phyloP scores from a whole-genome alignment of 352 stramenopile species.

The Phytophthora pisi region DNA sequence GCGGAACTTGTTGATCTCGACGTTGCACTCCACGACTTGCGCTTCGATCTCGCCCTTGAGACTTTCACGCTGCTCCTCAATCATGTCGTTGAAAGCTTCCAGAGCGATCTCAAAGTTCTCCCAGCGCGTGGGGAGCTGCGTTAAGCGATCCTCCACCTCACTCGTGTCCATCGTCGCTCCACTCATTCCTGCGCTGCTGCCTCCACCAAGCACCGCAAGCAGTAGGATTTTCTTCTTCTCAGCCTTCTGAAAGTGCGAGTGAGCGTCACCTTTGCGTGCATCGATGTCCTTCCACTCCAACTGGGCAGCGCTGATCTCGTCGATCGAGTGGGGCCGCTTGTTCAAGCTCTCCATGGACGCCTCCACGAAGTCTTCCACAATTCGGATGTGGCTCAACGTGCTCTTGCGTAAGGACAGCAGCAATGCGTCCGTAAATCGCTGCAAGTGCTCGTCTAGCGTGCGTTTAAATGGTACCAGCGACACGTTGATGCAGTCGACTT shows the following conservation, averaged over 20 bases:
- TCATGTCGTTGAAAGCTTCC: slow-evolving; percentile 96
- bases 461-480: slow-evolving; percentile 91
- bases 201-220: slow-evolving; percentile 45
- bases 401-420: slow-evolving; percentile 86
- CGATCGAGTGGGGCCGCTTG: slow-evolving; percentile 89
- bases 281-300: slow-evolving; percentile 93
- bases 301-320: slow-evolving; percentile 92
- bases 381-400: slow-evolving; percentile 74
- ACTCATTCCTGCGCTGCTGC: slow-evolving; percentile 38
- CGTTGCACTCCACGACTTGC: slow-evolving; percentile 89
- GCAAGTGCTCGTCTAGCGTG: slow-evolving; percentile 83
- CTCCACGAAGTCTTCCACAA: slow-evolving; percentile 91
- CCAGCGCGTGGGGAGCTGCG: slow-evolving; percentile 87
- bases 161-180: slow-evolving; percentile 69
- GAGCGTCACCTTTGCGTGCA: slow-evolving; percentile 52
- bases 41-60: slow-evolving; percentile 90
- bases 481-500: slow-evolving; percentile 92
- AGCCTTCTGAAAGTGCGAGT: slow-evolving; percentile 70
- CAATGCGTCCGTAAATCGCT: slow-evolving; percentile 87
- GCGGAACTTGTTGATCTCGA: slow-evolving; percentile 91
- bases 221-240: slow-evolving; percentile 89
- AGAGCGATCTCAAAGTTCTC: slow-evolving; percentile 95
- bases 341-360: slow-evolving; percentile 90
- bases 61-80: slow-evolving; percentile 93
- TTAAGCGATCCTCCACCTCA: slow-evolving; percentile 74